Evolutionary conservation across 75 land plant genomes (phyloP).

Genomic region (Picea sitchensis): DNA sequence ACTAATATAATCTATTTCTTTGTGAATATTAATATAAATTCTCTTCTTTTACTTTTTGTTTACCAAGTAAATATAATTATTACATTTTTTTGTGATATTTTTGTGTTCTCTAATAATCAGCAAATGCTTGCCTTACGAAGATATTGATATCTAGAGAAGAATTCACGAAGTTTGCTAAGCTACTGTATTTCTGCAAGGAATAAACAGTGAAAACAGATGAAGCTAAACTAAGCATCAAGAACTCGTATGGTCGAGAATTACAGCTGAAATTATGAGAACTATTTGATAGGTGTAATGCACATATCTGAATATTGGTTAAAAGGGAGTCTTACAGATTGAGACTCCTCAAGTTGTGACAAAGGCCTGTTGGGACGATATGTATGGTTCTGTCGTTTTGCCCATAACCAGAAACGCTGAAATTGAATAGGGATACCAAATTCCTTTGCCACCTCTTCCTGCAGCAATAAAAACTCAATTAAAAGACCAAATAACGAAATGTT

Average conservation of each 20-base stretch:
- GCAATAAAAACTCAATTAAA: conserved; percentile 3
- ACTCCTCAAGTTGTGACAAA: conserved; percentile 55
- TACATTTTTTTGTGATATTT: too few species aligned
- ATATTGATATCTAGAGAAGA: background rate
- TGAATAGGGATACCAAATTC: conserved; percentile 62
- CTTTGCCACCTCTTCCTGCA: conserved; percentile 75
- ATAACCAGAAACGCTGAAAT: conserved; percentile 77
- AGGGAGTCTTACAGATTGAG: conserved; percentile 49
- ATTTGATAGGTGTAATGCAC: background rate
- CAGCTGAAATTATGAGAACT: background rate
- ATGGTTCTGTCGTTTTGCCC: conserved; percentile 89
- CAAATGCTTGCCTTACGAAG: background rate
- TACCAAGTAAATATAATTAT: too few species aligned
- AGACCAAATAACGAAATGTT: background rate
- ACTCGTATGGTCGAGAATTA: background rate
- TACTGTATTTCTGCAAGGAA: too few species aligned
- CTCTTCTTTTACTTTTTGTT: too few species aligned
- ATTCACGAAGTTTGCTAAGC: background rate
- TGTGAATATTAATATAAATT: too few species aligned
- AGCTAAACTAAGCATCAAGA: background rate
- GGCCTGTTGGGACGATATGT: conserved; percentile 84
- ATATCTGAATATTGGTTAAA: background rate
- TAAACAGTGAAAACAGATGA: background rate
- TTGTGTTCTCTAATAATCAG: too few species aligned
- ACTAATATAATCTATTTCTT: too few species aligned